phyloP scores from a whole-genome alignment of 495 filamentous ascomycete species.

The Ramalina peruviana region DNA sequence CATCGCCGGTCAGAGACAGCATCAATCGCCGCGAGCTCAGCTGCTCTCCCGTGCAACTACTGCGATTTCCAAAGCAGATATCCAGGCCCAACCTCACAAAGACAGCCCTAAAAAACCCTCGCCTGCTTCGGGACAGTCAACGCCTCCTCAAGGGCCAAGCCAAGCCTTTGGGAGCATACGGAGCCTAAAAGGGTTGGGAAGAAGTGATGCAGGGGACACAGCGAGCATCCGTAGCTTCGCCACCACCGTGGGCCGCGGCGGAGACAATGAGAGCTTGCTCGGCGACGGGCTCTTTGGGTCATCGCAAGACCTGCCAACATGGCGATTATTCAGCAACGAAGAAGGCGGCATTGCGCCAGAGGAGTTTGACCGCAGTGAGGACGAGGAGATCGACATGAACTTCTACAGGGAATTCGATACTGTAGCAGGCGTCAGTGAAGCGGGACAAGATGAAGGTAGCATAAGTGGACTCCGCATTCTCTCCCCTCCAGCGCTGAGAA shows the following conservation, averaged over 20 bases:
- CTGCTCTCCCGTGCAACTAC: conserved; percentile 70
- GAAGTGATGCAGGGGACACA: conserved; percentile 59
- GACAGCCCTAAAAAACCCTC: conserved; percentile 49
- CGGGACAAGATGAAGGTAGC: conserved; percentile 54
- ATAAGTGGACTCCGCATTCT: not conserved
- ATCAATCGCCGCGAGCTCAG: conserved; percentile 22
- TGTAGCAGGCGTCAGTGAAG: conserved; percentile 47
- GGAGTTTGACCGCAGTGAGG: conserved; percentile 30
- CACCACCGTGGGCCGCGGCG: conserved; percentile 56
- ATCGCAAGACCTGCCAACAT: conserved; percentile 40
- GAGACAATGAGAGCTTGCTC: conserved; percentile 72
- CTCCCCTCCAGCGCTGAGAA: not conserved
- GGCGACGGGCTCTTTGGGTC: conserved; percentile 44
- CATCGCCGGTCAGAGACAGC: conserved; percentile 17
- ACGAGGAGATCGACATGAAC: conserved; percentile 40
- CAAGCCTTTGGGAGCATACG: conserved; percentile 29
- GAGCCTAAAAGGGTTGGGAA: conserved; percentile 32
- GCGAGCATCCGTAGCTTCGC: conserved; percentile 74
- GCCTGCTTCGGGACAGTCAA: conserved; percentile 31
- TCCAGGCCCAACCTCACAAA: conserved; percentile 56
- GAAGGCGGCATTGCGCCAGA: conserved; percentile 44
- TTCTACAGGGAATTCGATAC: conserved; percentile 70
- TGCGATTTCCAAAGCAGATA: conserved; percentile 64
- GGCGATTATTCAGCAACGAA: conserved; percentile 43
- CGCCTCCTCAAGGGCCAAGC: conserved; percentile 23